Evolutionary conservation across 2,329 filamentous ascomycete genomes (phyloP).

Genomic region (Fusarium continuum): DNA sequence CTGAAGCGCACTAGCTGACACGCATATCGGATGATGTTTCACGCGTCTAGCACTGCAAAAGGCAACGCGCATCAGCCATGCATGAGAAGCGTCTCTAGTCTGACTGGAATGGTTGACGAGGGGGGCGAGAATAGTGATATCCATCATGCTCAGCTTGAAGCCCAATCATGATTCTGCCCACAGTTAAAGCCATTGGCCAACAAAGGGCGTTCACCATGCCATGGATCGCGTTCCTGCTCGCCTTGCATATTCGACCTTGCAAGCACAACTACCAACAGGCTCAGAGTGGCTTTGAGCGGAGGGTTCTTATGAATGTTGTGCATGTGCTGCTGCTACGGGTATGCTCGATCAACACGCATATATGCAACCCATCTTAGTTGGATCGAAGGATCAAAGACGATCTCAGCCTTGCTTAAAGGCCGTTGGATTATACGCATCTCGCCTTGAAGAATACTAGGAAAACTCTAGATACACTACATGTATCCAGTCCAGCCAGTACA

Average conservation of each 20-base stretch:
- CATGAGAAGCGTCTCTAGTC: constrained; percentile 32
- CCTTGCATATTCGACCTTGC: constrained; percentile 23
- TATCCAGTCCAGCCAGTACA: constrained; percentile 34
- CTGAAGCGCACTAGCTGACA: constrained; percentile 45
- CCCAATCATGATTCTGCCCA: constrained; percentile 42
- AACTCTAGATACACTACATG: constrained; percentile 17
- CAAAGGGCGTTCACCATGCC: constrained; percentile 23
- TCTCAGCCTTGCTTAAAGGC: constrained; percentile 41
- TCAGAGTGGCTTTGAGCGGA: neutral
- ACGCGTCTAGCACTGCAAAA: constrained; percentile 44
- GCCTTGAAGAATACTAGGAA: constrained; percentile 2
- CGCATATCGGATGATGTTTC: constrained; percentile 47
- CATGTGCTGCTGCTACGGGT: constrained; percentile 24
- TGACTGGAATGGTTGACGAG: constrained; percentile 8
- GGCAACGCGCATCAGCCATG: constrained; percentile 44
- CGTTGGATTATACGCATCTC: constrained; percentile 9
- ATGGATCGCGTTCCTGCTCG: constrained; percentile 27
- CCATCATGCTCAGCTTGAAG: constrained; percentile 9
- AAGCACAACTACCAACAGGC: constrained; percentile 4
- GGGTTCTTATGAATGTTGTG: constrained; percentile 37
- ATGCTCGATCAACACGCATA: constrained; percentile 25
- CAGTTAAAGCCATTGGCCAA: constrained; percentile 40
- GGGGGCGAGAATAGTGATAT: constrained; percentile 26
- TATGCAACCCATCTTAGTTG: constrained; percentile 22
- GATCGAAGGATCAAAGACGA: constrained; percentile 29